Evolutionary conservation across 768 basidiomycete genomes (phyloP).

Genomic region (Gelatoporia subvermispora): DNA sequence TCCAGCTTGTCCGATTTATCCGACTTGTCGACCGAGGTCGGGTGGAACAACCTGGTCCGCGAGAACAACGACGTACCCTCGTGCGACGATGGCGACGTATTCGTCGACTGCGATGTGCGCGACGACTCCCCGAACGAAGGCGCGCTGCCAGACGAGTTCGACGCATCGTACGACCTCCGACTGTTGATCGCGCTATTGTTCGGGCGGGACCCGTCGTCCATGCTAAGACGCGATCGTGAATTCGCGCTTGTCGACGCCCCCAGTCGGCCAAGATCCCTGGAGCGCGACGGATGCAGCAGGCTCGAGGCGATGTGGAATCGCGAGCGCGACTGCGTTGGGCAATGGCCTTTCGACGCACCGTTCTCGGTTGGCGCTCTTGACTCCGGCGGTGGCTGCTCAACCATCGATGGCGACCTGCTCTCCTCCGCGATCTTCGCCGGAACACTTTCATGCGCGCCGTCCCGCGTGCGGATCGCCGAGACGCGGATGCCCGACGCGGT

Average conservation of each 20-base stretch:
- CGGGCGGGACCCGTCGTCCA: conserved; percentile 16
- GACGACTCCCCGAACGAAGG: conserved; percentile 10
- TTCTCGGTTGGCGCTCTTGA: background rate
- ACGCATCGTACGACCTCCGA: conserved; percentile 8
- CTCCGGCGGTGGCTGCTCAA: conserved; percentile 5
- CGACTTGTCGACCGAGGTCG: conserved; percentile 11
- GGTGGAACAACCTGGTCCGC: conserved; percentile 7
- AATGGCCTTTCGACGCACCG: background rate
- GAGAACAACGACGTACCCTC: conserved; percentile 11
- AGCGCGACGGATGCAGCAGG: conserved; percentile 3
- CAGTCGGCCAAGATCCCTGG: background rate
- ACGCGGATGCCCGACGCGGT: conserved; percentile 21
- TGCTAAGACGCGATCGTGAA: conserved; percentile 17
- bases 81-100: conserved; percentile 2
- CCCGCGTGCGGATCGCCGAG: conserved; percentile 25
- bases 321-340: conserved; percentile 1
- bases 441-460: conserved; percentile 13
- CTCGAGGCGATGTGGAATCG: conserved; percentile 1
- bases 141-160: conserved; percentile 7
- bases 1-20: no score
- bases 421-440: conserved; percentile 17
- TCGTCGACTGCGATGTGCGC: background rate
- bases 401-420: conserved; percentile 9
- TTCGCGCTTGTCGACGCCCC: background rate
- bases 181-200: conserved; percentile 5